A percentile compares a stretch with the other conserved stretches of the same genome.
Evolutionary conservation across 257 asterid species (phyloP).

Genomic region (Cordia subcordata): DNA sequence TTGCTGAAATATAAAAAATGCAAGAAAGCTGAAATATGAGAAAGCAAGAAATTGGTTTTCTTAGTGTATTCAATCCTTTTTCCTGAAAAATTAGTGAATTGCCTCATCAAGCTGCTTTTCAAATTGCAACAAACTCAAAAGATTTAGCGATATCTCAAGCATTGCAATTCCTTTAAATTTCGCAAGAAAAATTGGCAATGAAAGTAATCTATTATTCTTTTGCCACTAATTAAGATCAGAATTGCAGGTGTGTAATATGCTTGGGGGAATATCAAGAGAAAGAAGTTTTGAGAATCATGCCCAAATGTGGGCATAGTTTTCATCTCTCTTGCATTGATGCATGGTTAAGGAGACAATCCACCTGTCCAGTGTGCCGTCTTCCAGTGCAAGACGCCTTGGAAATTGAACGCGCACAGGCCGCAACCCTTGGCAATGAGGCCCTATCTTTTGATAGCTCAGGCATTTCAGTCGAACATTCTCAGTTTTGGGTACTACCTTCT

Average conservation of each 20-base stretch:
- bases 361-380: constrained; percentile 92
- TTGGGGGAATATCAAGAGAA: constrained; percentile 76
- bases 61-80: no score
- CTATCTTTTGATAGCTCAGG: constrained; percentile 33
- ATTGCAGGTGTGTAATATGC: constrained; percentile 73
- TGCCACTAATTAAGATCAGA: constrained; percentile 1
- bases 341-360: constrained; percentile 80
- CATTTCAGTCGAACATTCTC: constrained; percentile 10
- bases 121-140: no score
- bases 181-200: background rate
- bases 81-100: no score
- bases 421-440: constrained; percentile 28
- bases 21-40: no score
- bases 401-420: constrained; percentile 25
- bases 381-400: constrained; percentile 25
- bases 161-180: no score
- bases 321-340: constrained; percentile 77
- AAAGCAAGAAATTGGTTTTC: no score
- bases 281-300: constrained; percentile 77
- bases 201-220: background rate
- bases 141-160: no score
- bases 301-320: constrained; percentile 80
- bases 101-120: no score
- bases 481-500: no score
- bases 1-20: no score